A percentile compares a stretch with the other conserved stretches of the same genome.
Conservation (phyloP, 164 flowering plant species). For the Sedum album region DNA sequence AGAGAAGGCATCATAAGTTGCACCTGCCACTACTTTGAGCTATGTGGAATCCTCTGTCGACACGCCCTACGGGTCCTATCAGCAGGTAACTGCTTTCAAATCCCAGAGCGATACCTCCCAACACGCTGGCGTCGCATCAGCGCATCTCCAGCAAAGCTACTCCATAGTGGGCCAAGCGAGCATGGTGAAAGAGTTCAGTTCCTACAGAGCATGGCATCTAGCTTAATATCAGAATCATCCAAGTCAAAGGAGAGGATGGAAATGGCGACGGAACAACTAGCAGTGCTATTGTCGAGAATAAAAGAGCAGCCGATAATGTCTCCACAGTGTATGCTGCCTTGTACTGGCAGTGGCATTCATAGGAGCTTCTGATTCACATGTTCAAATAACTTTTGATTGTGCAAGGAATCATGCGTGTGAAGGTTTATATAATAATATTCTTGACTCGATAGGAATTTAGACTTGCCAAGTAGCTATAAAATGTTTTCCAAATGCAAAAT, state of each 20-base stretch:
- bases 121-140: constrained; percentile 70
- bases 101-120: constrained; percentile 83
- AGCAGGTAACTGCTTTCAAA: constrained; percentile 80
- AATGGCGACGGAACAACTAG: constrained; percentile 59
- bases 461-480: too few relatives aligned
- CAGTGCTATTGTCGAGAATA: constrained; percentile 55
- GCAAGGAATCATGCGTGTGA: constrained; percentile 16
- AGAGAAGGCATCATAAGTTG: constrained; percentile 69
- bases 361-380: neutral
- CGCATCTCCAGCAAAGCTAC: constrained; percentile 26
- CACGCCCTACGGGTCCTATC: constrained; percentile 91
- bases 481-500: too few relatives aligned
- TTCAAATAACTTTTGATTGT: constrained; percentile 24
- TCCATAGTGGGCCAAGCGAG: constrained; percentile 27
- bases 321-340: neutral
- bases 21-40: constrained; percentile 84
- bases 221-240: constrained; percentile 60
- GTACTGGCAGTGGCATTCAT: neutral
- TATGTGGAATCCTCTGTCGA: constrained; percentile 83
- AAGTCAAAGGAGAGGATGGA: constrained; percentile 75
- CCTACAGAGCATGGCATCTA: constrained; percentile 66
- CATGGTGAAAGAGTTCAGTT: constrained; percentile 60
- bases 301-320: constrained; percentile 47
- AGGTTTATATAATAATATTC: too few relatives aligned
- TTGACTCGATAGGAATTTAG: too few relatives aligned